Conservation (phyloP, 768 basidiomycete species). For the Kwoniella dendrophila region DNA sequence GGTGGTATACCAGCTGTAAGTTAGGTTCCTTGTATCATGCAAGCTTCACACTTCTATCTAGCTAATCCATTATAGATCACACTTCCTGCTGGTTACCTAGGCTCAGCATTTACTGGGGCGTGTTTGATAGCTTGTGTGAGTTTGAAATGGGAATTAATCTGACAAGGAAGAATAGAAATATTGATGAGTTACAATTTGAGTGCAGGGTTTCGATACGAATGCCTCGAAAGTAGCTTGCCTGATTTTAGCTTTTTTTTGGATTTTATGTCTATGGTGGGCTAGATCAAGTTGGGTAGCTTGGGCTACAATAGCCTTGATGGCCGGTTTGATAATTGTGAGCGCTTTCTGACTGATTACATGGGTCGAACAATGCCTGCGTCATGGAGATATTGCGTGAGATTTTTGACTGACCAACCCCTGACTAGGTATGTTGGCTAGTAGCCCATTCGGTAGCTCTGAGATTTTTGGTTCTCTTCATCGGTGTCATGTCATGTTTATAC, state of each 20-base stretch:
- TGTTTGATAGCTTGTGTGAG: constrained; percentile 50
- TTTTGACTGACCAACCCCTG: too few relatives aligned
- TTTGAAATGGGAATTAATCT: constrained; percentile 8
- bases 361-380: too few relatives aligned
- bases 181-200: not conserved
- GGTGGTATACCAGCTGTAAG: constrained; percentile 55
- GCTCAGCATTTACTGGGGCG: constrained; percentile 54
- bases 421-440: constrained; percentile 47
- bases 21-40: not conserved
- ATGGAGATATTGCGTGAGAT: not conserved
- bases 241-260: constrained; percentile 48
- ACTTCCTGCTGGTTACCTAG: constrained; percentile 55
- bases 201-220: constrained; percentile 54
- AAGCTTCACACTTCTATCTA: not conserved
- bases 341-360: not conserved
- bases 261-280: constrained; percentile 56
- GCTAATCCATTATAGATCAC: constrained; percentile 37
- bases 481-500: constrained; percentile 56
- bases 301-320: constrained; percentile 49
- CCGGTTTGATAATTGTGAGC: constrained; percentile 48
- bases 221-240: constrained; percentile 54
- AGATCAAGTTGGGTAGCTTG: constrained; percentile 50
- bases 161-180: too few relatives aligned
- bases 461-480: constrained; percentile 55
- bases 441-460: constrained; percentile 51